A percentile compares a stretch with the other conserved stretches of the same genome.
Evolutionary conservation across 73 alveolate species (phyloP).

Genomic region (Tetrahymena malaccensis): DNA sequence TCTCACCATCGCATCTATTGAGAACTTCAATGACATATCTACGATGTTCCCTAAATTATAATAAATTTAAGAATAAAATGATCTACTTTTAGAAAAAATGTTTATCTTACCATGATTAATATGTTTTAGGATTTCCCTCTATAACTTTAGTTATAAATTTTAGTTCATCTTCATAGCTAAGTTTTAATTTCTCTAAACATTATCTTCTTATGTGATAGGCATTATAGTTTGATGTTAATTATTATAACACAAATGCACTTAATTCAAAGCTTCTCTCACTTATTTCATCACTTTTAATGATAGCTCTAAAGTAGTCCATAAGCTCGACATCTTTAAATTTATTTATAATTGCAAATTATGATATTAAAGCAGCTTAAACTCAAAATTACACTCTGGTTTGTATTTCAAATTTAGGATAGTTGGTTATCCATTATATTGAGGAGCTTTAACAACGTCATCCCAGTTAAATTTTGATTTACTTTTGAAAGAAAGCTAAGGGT

Average conservation of each 20-base stretch:
- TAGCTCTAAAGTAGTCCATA: slow-evolving; percentile 54
- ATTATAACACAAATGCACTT: slow-evolving; percentile 49
- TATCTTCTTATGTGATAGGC: slow-evolving; percentile 79
- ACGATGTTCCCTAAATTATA: slow-evolving; percentile 61
- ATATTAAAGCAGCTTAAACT: not conserved
- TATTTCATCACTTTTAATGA: slow-evolving; percentile 50
- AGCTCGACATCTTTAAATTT: slow-evolving; percentile 9
- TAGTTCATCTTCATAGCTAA: slow-evolving; percentile 56
- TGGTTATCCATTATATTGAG: slow-evolving; percentile 2
- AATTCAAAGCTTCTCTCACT: slow-evolving; percentile 63
- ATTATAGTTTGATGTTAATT: slow-evolving; percentile 64
- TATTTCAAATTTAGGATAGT: slow-evolving; percentile 3
- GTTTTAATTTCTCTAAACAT: slow-evolving; percentile 63
- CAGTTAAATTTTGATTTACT: not conserved
- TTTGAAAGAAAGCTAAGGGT: not conserved
- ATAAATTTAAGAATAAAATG: not conserved
- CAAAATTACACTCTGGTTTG: not conserved
- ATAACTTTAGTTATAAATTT: slow-evolving; percentile 44
- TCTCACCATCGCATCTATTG: slow-evolving; percentile 48
- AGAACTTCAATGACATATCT: slow-evolving; percentile 46
- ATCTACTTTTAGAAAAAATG: not conserved
- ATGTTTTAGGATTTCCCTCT: slow-evolving; percentile 5
- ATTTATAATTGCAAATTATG: not conserved
- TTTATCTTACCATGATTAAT: not conserved
- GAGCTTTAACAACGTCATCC: slow-evolving; percentile 14